These are phyloP conservation scores for Erucastrum elatum DNA, from an alignment of 345 rosid genomes.

Conservation along the genomic window DNA sequence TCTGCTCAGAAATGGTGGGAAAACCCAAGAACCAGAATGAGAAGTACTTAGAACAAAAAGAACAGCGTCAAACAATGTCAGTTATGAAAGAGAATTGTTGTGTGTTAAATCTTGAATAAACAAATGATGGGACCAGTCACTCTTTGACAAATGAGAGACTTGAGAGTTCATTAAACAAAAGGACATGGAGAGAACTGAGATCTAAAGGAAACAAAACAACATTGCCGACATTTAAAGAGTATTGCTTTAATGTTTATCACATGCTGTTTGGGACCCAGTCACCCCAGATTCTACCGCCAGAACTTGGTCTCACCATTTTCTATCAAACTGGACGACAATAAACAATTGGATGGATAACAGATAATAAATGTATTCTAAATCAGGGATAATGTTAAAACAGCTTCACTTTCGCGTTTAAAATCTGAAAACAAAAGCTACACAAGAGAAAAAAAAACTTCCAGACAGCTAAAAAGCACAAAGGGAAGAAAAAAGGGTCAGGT, in stretches of 20 bases:
- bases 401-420: conserved; percentile 33
- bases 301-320: conserved; percentile 31
- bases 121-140: conserved; percentile 30
- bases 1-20: background rate
- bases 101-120: conserved; percentile 8
- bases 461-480: conserved; percentile 33
- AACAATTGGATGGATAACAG: background rate
- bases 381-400: conserved; percentile 10
- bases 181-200: conserved; percentile 10
- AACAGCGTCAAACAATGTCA: conserved; percentile 12
- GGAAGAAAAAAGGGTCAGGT: background rate
- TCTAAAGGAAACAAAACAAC: conserved; percentile 21
- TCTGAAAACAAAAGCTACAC: conserved; percentile 19
- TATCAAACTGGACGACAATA: background rate
- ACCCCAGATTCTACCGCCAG: conserved; percentile 23
- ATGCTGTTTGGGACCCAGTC: conserved; percentile 36
- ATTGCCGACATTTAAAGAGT: conserved; percentile 36
- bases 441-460: background rate
- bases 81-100: background rate
- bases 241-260: conserved; percentile 38
- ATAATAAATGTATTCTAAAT: conserved; percentile 32
- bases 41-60: background rate
- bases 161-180: conserved; percentile 25
- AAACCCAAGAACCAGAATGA: background rate
- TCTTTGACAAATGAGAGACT: conserved; percentile 11